These are phyloP conservation scores for Ophiostoma sp. DNA, from an alignment of 2,329 filamentous ascomycete species.

Conservation along the genomic window DNA sequence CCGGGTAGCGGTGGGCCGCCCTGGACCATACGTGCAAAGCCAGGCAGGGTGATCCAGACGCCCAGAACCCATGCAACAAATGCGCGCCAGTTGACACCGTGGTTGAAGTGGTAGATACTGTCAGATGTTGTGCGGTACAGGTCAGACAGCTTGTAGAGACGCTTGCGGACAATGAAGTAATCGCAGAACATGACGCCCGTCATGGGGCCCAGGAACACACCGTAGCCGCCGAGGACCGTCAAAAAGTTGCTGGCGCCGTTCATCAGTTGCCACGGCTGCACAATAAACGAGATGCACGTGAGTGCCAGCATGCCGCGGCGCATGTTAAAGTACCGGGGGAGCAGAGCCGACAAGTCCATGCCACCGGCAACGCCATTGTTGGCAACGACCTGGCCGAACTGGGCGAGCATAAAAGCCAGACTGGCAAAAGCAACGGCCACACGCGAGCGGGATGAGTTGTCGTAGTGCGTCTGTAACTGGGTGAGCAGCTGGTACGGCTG, in stretches of 20 bases:
- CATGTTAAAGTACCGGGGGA: constrained; percentile 56
- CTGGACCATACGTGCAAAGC: constrained; percentile 14
- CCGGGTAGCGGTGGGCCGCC: constrained; percentile 5
- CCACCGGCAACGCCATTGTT: constrained; percentile 52
- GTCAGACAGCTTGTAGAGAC: constrained; percentile 38
- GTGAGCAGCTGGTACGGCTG: constrained; percentile 44
- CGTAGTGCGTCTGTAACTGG: constrained; percentile 37
- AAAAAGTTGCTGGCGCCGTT: constrained; percentile 49
- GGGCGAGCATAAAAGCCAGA: constrained; percentile 46
- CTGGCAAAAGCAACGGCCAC: constrained; percentile 50
- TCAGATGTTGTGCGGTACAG: constrained; percentile 24
- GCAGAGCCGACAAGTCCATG: constrained; percentile 56
- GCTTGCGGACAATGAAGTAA: constrained; percentile 37
- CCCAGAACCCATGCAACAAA: constrained; percentile 44
- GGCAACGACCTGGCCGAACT: constrained; percentile 48
- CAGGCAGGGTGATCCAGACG: constrained; percentile 35
- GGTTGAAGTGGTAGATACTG: constrained; percentile 25
- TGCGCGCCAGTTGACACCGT: constrained; percentile 24
- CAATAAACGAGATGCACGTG: constrained; percentile 17
- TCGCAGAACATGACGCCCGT: constrained; percentile 27
- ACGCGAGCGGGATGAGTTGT: constrained; percentile 36
- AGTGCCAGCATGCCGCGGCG: constrained; percentile 43
- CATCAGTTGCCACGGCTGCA: constrained; percentile 51
- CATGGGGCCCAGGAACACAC: constrained; percentile 27
- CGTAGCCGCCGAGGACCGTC: constrained; percentile 46